Conservation (phyloP, 1,284 basidiomycete species). For the Spongispora temasekensis region DNA sequence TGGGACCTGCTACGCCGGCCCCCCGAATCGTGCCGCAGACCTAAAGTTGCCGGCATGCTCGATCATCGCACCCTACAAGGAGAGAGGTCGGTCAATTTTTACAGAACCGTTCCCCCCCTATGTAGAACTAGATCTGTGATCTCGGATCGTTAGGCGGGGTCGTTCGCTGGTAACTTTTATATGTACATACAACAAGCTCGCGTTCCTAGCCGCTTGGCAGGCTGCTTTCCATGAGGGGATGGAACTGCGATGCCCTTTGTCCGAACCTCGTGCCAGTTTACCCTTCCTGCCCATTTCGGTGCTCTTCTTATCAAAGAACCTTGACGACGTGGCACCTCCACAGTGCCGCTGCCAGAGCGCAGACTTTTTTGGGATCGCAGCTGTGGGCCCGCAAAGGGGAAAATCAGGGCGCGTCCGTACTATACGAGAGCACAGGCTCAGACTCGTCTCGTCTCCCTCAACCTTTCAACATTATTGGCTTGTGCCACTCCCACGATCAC, state of each 20-base stretch:
- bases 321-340: slow-evolving; percentile 31
- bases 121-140: too few species aligned
- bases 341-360: slow-evolving; percentile 21
- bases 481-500: slow-evolving; percentile 37
- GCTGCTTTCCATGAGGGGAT: slow-evolving; percentile 30
- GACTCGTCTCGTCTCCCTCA: slow-evolving; percentile 8
- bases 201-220: slow-evolving; percentile 23
- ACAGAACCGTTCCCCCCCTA: too few species aligned
- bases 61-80: too few species aligned
- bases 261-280: slow-evolving; percentile 34
- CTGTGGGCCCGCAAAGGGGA: slow-evolving; percentile 26
- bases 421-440: too few species aligned
- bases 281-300: slow-evolving; percentile 28
- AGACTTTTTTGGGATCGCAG: slow-evolving; percentile 16
- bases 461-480: slow-evolving; percentile 14
- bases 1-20: slow-evolving; percentile 3
- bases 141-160: too few species aligned
- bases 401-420: slow-evolving; percentile 37
- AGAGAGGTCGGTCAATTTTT: too few species aligned
- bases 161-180: slow-evolving; percentile 14
- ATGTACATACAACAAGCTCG: too few species aligned
- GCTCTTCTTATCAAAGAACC: slow-evolving; percentile 25
- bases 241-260: slow-evolving; percentile 15
- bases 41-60: too few species aligned
- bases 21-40: too few species aligned